Conservation (phyloP, 129 eudicot genomes). For the carrot (Daucus carota) region DNA sequence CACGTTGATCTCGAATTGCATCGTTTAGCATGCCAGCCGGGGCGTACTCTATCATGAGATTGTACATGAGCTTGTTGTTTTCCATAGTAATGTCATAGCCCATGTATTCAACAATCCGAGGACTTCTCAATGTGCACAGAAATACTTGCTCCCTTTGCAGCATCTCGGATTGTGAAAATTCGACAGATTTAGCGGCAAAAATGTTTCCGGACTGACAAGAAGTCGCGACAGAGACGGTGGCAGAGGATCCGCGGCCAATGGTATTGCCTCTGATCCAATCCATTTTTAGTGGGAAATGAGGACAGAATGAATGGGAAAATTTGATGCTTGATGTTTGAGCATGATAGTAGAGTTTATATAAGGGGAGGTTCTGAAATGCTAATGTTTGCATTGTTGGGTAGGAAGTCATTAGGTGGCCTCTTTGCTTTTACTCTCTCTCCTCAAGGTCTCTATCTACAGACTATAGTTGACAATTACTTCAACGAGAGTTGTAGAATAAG, state of each 20-base stretch:
- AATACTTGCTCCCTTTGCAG: conserved; percentile 48
- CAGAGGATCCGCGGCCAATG: conserved; percentile 80
- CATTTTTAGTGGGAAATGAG: conserved; percentile 30
- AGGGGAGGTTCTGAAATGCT: conserved; percentile 23
- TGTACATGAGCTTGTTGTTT: conserved; percentile 35
- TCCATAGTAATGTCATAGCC: conserved; percentile 47
- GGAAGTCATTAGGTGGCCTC: conserved; percentile 29
- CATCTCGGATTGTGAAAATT: conserved; percentile 29
- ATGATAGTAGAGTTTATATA: conserved; percentile 21
- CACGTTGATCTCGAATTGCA: conserved; percentile 20
- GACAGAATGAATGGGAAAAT: conserved; percentile 13
- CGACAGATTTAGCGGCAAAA: conserved; percentile 56
- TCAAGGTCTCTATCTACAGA: conserved; percentile 2
- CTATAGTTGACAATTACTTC: conserved; percentile 39
- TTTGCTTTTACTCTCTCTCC: conserved; percentile 21
- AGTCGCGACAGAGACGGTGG: conserved; percentile 58
- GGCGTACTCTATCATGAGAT: conserved; percentile 50
- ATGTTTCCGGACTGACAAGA: conserved; percentile 32
- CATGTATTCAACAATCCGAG: conserved; percentile 45
- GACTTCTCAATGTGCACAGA: conserved; percentile 34
- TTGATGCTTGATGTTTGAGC: conserved; percentile 5
- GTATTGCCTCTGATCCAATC: conserved; percentile 67
- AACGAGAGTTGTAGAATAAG: conserved; percentile 38
- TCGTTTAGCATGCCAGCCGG: conserved; percentile 48
- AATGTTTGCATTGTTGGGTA: conserved; percentile 43